Percentiles rank a stretch among this genome's conserved stretches.
These are phyloP conservation scores for Conoideocrella luteorostrata DNA, from an alignment of 2,329 filamentous ascomycete genomes.

Conservation along the genomic window DNA sequence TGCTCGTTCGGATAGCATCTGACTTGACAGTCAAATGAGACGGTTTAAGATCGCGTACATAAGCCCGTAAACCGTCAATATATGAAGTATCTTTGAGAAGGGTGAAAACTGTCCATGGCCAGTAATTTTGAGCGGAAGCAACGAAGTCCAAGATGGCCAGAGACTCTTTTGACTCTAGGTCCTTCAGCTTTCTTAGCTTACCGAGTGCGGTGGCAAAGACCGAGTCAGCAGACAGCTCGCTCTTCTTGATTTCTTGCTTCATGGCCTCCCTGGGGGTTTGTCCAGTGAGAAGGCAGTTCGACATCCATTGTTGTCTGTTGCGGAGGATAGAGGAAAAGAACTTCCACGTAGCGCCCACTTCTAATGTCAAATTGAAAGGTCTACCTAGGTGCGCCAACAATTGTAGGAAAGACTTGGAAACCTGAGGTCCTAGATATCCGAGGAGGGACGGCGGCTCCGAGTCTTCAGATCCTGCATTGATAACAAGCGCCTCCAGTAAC, in stretches of 20 bases:
- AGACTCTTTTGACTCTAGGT: constrained; percentile 58
- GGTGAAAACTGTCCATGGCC: constrained; percentile 87
- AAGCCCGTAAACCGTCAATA: constrained; percentile 63
- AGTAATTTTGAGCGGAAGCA: constrained; percentile 82
- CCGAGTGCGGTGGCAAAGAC: constrained; percentile 70
- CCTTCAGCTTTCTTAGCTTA: constrained; percentile 58
- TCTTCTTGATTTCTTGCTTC: constrained; percentile 46
- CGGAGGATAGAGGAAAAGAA: constrained; percentile 81
- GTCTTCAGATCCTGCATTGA: constrained; percentile 56
- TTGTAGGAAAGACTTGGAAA: constrained; percentile 77
- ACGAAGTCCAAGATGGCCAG: constrained; percentile 81
- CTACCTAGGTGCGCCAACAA: constrained; percentile 71
- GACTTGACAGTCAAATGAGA: constrained; percentile 46
- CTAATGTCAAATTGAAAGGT: constrained; percentile 59
- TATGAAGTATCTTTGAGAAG: constrained; percentile 69
- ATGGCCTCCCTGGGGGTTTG: constrained; percentile 73
- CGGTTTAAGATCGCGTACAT: constrained; percentile 54
- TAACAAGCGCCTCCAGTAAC: constrained; percentile 67
- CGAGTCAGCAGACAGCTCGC: constrained; percentile 48
- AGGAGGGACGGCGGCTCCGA: constrained; percentile 91
- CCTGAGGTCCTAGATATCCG: constrained; percentile 75
- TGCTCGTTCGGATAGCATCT: constrained; percentile 50
- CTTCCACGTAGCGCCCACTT: constrained; percentile 70
- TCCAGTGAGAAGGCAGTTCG: constrained; percentile 85
- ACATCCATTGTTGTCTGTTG: constrained; percentile 92